phyloP scores from a whole-genome alignment of 106 monocot genomes.

The Dactylorhiza incarnata region DNA sequence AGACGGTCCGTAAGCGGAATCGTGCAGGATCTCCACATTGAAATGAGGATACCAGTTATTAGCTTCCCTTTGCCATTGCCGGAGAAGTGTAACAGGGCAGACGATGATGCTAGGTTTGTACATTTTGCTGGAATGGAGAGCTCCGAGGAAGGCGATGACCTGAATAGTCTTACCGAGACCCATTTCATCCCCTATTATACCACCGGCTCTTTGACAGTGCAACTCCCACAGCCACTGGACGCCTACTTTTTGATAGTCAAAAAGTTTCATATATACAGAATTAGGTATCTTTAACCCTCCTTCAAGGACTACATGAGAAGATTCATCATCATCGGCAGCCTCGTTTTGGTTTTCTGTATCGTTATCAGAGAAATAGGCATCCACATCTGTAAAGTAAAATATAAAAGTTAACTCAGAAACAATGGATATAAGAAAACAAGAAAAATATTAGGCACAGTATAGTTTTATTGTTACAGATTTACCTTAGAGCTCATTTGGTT shows the following conservation, averaged over 20 bases:
- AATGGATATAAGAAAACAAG: not conserved
- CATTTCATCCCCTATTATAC: conserved; percentile 99
- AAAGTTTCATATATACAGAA: conserved; percentile 54
- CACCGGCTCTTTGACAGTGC: conserved; percentile 93
- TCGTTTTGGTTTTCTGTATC: conserved; percentile 39
- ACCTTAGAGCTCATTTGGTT: not conserved
- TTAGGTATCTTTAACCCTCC: conserved; percentile 82
- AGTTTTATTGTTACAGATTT: not conserved
- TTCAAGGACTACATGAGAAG: conserved; percentile 52
- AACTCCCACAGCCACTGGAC: conserved; percentile 98
- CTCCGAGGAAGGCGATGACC: conserved; percentile 75
- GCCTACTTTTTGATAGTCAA: conserved; percentile 97
- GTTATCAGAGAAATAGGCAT: conserved; percentile 19
- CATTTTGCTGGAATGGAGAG: conserved; percentile 79
- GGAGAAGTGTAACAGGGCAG: conserved; percentile 87
- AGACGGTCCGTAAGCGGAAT: conserved; percentile 55
- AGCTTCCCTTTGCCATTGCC: conserved; percentile 86
- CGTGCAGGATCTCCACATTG: conserved; percentile 83
- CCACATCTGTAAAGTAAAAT: conserved; percentile 28
- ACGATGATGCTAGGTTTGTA: conserved; percentile 88
- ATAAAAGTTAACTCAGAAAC: not conserved
- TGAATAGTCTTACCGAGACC: conserved; percentile 94
- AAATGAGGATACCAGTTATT: conserved; percentile 84
- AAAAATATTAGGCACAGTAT: not conserved
- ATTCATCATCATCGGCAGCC: conserved; percentile 15